Percentiles rank a stretch among this genome's conserved stretches.
Evolutionary conservation across 805 yeast species (phyloP).

Genomic region (Schwanniomyces polymorphus): DNA sequence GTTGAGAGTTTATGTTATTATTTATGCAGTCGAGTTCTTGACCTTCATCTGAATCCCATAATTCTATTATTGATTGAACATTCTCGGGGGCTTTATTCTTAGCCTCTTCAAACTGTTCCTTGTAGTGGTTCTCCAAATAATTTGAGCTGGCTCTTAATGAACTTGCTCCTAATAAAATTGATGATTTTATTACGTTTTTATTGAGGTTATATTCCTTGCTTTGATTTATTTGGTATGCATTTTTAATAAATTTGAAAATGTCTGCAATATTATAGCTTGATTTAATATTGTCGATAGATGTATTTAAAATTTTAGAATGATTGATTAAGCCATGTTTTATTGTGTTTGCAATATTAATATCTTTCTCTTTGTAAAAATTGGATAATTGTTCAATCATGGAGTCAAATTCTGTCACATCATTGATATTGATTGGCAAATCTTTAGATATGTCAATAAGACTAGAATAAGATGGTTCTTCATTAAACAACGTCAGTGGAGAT

Average conservation of each 20-base stretch:
- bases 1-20: slow-evolving; percentile 6
- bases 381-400: slow-evolving; percentile 37
- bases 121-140: slow-evolving; percentile 2
- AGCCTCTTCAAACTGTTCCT: slow-evolving; percentile 1
- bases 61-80: slow-evolving; percentile 9
- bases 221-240: slow-evolving; percentile 3
- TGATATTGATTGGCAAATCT: slow-evolving; percentile 20
- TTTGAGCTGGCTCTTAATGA: slow-evolving; percentile 10
- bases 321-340: slow-evolving; percentile 1
- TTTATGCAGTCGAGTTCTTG: slow-evolving; percentile 1
- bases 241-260: slow-evolving; percentile 1
- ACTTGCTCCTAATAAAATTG: slow-evolving; percentile 11
- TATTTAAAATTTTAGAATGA: slow-evolving; percentile 2
- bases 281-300: background rate
- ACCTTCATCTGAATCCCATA: slow-evolving; percentile 13
- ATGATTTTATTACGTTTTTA: slow-evolving; percentile 4
- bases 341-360: slow-evolving; percentile 13
- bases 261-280: slow-evolving; percentile 1
- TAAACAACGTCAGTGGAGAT: background rate
- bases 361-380: slow-evolving; percentile 22
- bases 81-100: slow-evolving; percentile 6
- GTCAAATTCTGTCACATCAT: slow-evolving; percentile 33
- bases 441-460: slow-evolving; percentile 21
- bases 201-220: slow-evolving; percentile 5
- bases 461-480: background rate